These are phyloP conservation scores for Cyclostephanos invisitatus DNA, from an alignment of 108 stramenopile genomes.

Conservation along the genomic window DNA sequence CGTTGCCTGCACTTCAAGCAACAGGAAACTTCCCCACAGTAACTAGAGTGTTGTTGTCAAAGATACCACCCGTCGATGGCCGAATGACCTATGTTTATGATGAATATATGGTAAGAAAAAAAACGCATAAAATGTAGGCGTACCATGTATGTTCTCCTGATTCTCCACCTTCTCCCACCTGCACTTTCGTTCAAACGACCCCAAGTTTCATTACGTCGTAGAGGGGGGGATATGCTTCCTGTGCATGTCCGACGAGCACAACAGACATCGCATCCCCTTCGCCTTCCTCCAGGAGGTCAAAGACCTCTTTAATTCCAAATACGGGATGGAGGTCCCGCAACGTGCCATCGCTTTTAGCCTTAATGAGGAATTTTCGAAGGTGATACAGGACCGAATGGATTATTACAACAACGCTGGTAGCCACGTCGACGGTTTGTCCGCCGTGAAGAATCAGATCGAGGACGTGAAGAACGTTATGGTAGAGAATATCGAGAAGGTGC, in stretches of 20 bases:
- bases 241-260: constrained; percentile 93
- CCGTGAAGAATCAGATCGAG: constrained; percentile 91
- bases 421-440: constrained; percentile 77
- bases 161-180: neutral
- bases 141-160: neutral
- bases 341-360: constrained; percentile 93
- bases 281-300: constrained; percentile 95
- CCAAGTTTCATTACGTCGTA: constrained; percentile 90
- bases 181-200: neutral
- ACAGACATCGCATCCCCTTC: constrained; percentile 92
- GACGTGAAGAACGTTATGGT: constrained; percentile 96
- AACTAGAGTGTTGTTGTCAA: constrained; percentile 92
- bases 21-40: constrained; percentile 98
- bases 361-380: constrained; percentile 86
- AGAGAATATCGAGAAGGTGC: constrained; percentile 94
- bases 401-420: constrained; percentile 88
- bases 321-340: constrained; percentile 80
- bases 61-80: constrained; percentile 90
- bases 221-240: constrained; percentile 92
- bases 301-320: constrained; percentile 72
- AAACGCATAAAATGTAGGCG: constrained; percentile 10
- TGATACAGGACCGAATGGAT: constrained; percentile 86
- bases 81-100: constrained; percentile 84
- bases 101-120: constrained; percentile 38
- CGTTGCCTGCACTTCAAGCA: constrained; percentile 44